These are phyloP conservation scores for Aspergillus panamensis DNA, from an alignment of 495 filamentous ascomycete genomes.

Conservation along the genomic window DNA sequence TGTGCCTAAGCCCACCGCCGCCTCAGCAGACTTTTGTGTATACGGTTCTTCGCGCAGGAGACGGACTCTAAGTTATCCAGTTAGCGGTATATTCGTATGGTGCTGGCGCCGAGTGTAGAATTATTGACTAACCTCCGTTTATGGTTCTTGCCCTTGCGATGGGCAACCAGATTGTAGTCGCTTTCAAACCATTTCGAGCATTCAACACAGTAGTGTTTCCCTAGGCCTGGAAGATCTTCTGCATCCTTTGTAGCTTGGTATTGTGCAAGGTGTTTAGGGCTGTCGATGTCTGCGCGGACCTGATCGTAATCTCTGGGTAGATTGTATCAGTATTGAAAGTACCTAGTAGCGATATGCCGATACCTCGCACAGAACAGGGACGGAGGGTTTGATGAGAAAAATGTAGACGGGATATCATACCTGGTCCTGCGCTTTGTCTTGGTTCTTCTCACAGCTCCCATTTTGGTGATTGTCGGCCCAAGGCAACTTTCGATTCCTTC, in stretches of 20 bases:
- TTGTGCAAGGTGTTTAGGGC: conserved; percentile 70
- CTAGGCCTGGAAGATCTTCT: conserved; percentile 84
- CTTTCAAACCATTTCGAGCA: conserved; percentile 96
- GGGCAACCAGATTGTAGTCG: conserved; percentile 68
- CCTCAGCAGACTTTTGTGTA: conserved; percentile 79
- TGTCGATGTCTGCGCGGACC: conserved; percentile 72
- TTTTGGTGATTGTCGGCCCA: conserved; percentile 33
- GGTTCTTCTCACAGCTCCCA: conserved; percentile 53
- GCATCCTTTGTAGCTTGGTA: conserved; percentile 73
- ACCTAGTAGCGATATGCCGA: neutral
- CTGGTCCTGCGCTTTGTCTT: conserved; percentile 60
- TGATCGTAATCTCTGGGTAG: conserved; percentile 77
- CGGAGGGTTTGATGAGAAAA: neutral
- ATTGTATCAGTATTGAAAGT: neutral
- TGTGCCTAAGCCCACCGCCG: conserved; percentile 65
- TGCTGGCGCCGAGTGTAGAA: neutral
- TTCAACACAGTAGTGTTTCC: conserved; percentile 82
- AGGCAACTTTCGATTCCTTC: conserved; percentile 16
- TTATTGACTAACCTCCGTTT: conserved; percentile 68
- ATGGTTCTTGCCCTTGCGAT: conserved; percentile 85
- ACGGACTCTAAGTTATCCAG: conserved; percentile 54
- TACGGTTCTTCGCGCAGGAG: conserved; percentile 77
- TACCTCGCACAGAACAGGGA: neutral
- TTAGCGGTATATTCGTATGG: too few species aligned
- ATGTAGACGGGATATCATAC: conserved; percentile 32